Evolutionary conservation across 257 asterid genomes (phyloP).

Genomic region (Henckelia pumila): DNA sequence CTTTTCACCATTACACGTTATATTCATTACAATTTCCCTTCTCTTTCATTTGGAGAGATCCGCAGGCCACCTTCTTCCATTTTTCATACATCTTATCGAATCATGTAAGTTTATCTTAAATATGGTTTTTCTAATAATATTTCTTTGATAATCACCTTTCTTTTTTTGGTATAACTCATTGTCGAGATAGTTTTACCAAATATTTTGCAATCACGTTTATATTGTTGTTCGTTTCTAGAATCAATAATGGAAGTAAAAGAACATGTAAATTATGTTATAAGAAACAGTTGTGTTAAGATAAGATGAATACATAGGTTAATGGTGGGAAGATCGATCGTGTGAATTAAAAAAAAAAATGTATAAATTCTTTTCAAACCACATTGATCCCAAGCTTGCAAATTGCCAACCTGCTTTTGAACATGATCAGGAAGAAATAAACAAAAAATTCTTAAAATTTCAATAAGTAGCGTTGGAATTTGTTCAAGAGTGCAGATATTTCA

Average conservation of each 20-base stretch:
- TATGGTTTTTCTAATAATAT: background rate
- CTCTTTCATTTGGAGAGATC: conserved; percentile 21
- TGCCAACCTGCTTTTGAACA: too few relatives aligned
- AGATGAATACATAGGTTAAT: background rate
- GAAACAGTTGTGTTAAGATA: background rate
- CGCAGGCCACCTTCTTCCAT: conserved; percentile 23
- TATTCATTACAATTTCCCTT: conserved; percentile 24
- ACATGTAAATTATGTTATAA: background rate
- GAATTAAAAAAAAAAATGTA: too few relatives aligned
- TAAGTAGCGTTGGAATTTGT: too few relatives aligned
- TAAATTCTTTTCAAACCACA: too few relatives aligned
- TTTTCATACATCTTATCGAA: conserved; percentile 19
- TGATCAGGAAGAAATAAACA: background rate
- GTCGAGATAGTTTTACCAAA: background rate
- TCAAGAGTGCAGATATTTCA: background rate
- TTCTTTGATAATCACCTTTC: background rate
- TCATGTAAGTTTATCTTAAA: conserved; percentile 25
- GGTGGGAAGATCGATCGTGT: background rate
- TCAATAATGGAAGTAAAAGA: background rate
- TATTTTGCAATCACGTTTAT: background rate
- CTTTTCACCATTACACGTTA: conserved; percentile 9
- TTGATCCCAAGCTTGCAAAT: too few relatives aligned
- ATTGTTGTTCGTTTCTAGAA: background rate
- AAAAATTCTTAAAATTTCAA: background rate
- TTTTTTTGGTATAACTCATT: background rate